Percentiles rank a stretch among this genome's conserved stretches.
These are phyloP conservation scores for Amauroascus niger DNA, from an alignment of 2,329 filamentous ascomycete genomes.

Conservation along the genomic window DNA sequence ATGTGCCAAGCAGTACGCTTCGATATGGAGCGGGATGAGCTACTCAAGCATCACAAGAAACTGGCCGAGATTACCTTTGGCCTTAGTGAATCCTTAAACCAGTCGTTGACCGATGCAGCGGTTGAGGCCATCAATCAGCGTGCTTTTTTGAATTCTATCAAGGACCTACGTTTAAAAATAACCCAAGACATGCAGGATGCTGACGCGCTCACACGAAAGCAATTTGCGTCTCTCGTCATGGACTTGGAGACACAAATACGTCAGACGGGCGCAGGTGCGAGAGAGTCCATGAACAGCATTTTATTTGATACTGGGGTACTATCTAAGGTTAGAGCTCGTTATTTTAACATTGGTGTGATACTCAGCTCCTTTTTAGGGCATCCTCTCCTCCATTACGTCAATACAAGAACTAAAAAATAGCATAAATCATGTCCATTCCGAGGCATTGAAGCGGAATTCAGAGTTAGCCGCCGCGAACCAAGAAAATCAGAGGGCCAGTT, in stretches of 20 bases:
- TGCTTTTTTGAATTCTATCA: slow-evolving; percentile 27
- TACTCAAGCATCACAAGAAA: slow-evolving; percentile 33
- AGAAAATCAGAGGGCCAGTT: slow-evolving; percentile 22
- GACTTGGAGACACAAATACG: slow-evolving; percentile 23
- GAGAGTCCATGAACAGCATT: slow-evolving; percentile 13
- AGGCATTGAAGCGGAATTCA: slow-evolving; percentile 23
- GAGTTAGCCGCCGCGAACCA: slow-evolving; percentile 24
- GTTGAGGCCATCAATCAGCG: slow-evolving; percentile 25
- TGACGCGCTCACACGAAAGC: slow-evolving; percentile 19
- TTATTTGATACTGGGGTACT: slow-evolving; percentile 8
- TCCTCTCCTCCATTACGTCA: slow-evolving; percentile 9
- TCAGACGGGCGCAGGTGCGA: slow-evolving; percentile 19
- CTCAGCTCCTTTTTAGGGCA: slow-evolving; percentile 22
- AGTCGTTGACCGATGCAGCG: slow-evolving; percentile 27
- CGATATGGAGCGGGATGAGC: slow-evolving; percentile 47
- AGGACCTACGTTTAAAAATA: slow-evolving; percentile 26
- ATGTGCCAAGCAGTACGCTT: slow-evolving; percentile 54
- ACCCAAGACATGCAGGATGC: slow-evolving; percentile 27
- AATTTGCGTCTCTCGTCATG: slow-evolving; percentile 23
- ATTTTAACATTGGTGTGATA: not conserved
- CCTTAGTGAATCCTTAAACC: slow-evolving; percentile 28
- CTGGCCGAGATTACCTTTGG: slow-evolving; percentile 31
- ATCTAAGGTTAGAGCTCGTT: slow-evolving; percentile 12
- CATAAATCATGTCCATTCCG: slow-evolving; percentile 14
- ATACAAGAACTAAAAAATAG: slow-evolving; percentile 17